Evolutionary conservation across 768 basidiomycete species (phyloP), one percentile per base, ranked within the genome.

Genomic region (Trametes cingulata): DNA sequence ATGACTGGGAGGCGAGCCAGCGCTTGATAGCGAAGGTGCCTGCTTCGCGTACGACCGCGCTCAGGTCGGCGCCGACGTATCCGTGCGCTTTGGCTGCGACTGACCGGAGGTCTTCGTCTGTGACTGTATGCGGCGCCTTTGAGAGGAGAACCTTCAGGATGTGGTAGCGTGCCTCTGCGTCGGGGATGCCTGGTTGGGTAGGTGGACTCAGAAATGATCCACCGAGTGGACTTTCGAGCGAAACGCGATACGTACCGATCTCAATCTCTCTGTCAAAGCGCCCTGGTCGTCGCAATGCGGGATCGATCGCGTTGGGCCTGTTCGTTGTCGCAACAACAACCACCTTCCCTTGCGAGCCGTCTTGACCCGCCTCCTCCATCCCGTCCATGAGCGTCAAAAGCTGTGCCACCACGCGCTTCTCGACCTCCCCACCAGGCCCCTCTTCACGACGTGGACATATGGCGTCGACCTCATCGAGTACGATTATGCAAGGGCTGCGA

Each of bases 251-350:
- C 78, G 65, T 60, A 85, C 95, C 95, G 63, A 98, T 95, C 71
- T 98, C 96, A 43, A 98, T 90, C 73, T 98, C 96, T 62, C 93
- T 80, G 73, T 98, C 95, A 68, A 98, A 96, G 61, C 95, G 78
- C 4, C 95, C 95, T 14, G 95, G 95, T 33, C 95, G 76, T 49
- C 95, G 78, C 52, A 98, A 76, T 0, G 95, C 95, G 43, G 95
- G 95, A 71, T 98, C 95, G 51, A 98, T 95, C 10, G 95, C 92
- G 68, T 98, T 97, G 6, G 93, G 95, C 20, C 95, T 80, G 72
- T 98, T 97, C 2, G 95, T 98, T 0, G 97, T 97, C 0, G 93
- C 97, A 61, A 99, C 91, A 36, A 99, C 93, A 4, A 98, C 90
- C 13, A 99, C 92, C 61, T 90, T 81, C 17, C 77, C 82, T 20